Evolutionary conservation across 192 early-diverging fungal species (phyloP).

Genomic region (Mortierella alpina): DNA sequence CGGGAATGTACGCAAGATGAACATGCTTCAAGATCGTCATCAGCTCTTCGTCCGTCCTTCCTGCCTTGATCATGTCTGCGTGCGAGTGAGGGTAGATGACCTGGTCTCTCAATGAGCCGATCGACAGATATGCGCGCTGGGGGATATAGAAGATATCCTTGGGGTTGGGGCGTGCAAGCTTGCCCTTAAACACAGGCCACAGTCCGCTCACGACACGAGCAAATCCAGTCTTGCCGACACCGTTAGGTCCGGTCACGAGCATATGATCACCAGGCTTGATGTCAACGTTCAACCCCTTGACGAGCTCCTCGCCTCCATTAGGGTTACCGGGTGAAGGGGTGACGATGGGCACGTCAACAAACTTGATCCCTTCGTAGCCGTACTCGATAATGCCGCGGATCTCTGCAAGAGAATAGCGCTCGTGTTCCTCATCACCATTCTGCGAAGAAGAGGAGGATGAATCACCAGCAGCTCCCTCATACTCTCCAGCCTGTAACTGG

Average conservation of each 20-base stretch:
- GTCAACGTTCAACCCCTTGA: conserved; percentile 79
- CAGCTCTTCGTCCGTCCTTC: conserved; percentile 85
- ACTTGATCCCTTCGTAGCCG: conserved; percentile 79
- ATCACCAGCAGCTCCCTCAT: conserved; percentile 49
- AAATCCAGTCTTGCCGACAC: conserved; percentile 92
- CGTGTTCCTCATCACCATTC: conserved; percentile 17
- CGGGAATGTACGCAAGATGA: conserved; percentile 81
- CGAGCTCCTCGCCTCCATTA: conserved; percentile 83
- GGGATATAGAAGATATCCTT: conserved; percentile 98
- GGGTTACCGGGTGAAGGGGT: conserved; percentile 77
- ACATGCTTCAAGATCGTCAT: conserved; percentile 85
- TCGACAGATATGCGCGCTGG: conserved; percentile 93
- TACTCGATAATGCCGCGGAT: conserved; percentile 69
- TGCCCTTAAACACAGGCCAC: conserved; percentile 92
- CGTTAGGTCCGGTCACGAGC: conserved; percentile 94
- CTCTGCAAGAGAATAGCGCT: conserved; percentile 58
- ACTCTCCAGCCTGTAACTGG: conserved; percentile 71
- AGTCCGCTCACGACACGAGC: conserved; percentile 93
- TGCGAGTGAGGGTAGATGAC: conserved; percentile 95
- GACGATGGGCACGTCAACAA: conserved; percentile 90
- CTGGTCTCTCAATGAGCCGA: conserved; percentile 96
- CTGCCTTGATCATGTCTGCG: conserved; percentile 79
- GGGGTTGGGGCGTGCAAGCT: conserved; percentile 73
- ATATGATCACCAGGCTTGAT: conserved; percentile 90
- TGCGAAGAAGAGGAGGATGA: conserved; percentile 13